Evolutionary conservation across 176 grass and related monocot genomes (phyloP).

Genomic region (Oropetium thomaeum): DNA sequence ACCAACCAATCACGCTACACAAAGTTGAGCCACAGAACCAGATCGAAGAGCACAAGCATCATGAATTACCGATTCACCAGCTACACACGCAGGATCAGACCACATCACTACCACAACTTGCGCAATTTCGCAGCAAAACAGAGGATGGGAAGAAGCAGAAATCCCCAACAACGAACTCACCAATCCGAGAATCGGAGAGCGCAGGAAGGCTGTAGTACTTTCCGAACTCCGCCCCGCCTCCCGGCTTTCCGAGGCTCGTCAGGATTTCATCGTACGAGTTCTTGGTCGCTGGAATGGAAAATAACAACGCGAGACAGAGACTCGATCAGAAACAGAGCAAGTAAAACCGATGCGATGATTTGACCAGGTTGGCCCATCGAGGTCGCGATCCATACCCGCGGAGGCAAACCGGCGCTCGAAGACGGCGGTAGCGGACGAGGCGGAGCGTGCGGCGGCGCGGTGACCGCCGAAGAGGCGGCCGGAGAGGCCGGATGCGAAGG

Average conservation of each 20-base stretch:
- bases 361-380: background rate
- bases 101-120: background rate
- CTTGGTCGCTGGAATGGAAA: conserved; percentile 48
- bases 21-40: background rate
- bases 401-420: conserved; percentile 84
- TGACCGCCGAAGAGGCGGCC: conserved; percentile 51
- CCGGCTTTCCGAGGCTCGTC: conserved; percentile 64
- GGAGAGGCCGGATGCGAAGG: conserved; percentile 52
- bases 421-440: conserved; percentile 44
- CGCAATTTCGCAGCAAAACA: background rate
- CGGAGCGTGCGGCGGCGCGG: conserved; percentile 38
- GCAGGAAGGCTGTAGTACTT: conserved; percentile 94
- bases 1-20: background rate
- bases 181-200: conserved; percentile 77
- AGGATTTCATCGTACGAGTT: conserved; percentile 87
- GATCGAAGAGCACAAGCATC: background rate
- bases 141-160: background rate
- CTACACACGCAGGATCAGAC: background rate
- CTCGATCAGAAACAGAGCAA: conserved; percentile 8
- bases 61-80: background rate
- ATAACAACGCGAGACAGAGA: background rate
- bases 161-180: conserved; percentile 31
- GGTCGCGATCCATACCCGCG: conserved; percentile 39
- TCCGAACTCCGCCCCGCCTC: conserved; percentile 63
- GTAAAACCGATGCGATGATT: background rate